Base-by-base conservation (phyloP, 1,139 yeast species). In the Ogataea hybrid region DNA sequence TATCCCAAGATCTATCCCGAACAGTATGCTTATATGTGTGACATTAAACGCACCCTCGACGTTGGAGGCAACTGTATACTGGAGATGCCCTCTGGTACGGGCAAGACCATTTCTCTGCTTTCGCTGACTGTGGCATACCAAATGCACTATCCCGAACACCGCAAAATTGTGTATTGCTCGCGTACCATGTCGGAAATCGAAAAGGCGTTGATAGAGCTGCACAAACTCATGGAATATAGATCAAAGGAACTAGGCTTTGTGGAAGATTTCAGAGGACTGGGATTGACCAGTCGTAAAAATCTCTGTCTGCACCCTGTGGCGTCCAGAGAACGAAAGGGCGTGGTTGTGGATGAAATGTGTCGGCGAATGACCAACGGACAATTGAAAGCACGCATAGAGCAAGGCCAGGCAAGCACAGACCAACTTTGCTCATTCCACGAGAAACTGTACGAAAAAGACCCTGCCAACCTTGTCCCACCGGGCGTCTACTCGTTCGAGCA, bases 11-110 rank as follows among this genome's bases (percentile, higher is more conserved):
- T 92, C 46, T 92, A 92, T 61, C 99, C 99, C 1, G 99, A 92
- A 65, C 99, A 92, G 62, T 92, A 90, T 71, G 92, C 92, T 32
- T 92, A 92, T 66, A 92, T 92, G 97, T 79, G 95, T 54, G 97
- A 92, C 63, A 84, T 92, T 54, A 92, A 92, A 68, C 81, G 83
- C 61, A 86, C 97, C 1, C 68, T 92, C 38, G 99, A 92, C 69
- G 95, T 84, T 2, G 97, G 97, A 1, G 98, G 97, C n/a, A 89
- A 90, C 63, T 86, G 97, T 67, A 90, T 92, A 43, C 65, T 92
- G 59, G 99, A 92, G 68, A 92, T 92, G 99, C 99, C 99, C 56
- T 92, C 99, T n/a, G 99, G 99, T 2, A 92, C 99, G 4, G 99
- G 99, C 32, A 92, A 92, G 62, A 92, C 99, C 30, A 86, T 92